Evolutionary conservation across 768 basidiomycete genomes (phyloP).

Genomic region (Termitomyces sp.): DNA sequence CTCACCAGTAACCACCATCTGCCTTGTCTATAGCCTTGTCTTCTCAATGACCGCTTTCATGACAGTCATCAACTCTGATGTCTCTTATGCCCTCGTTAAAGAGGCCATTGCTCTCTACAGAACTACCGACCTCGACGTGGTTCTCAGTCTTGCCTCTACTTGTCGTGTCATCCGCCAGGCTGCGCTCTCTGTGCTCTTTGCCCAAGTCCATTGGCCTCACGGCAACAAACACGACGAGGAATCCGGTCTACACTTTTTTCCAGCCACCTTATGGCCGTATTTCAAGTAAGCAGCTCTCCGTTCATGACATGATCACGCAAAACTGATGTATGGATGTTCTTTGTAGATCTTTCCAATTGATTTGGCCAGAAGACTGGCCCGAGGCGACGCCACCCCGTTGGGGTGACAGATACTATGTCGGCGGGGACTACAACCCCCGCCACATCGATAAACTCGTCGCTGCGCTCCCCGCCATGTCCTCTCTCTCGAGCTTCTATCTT

Average conservation of each 20-base stretch:
- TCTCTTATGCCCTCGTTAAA: conserved; percentile 21
- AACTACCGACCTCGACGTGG: conserved; percentile 12
- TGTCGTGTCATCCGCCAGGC: conserved; percentile 23
- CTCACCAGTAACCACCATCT: conserved; percentile 5
- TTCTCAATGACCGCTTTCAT: conserved; percentile 3
- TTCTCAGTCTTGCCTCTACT: conserved; percentile 22
- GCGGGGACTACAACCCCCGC: conserved; percentile 31
- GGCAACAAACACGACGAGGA: conserved; percentile 31
- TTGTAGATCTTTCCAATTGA: conserved; percentile 29
- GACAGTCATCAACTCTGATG: conserved; percentile 19
- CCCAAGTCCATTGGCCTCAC: conserved; percentile 37
- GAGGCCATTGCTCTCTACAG: conserved; percentile 15
- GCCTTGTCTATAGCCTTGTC: background rate
- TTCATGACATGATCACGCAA: background rate
- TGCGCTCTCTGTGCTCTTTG: conserved; percentile 29
- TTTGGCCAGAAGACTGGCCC: conserved; percentile 44
- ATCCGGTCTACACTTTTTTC: conserved; percentile 34
- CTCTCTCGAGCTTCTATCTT: conserved; percentile 30
- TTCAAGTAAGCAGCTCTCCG: conserved; percentile 26
- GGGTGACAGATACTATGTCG: conserved; percentile 31
- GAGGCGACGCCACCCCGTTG: conserved; percentile 35
- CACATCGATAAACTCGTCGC: conserved; percentile 32
- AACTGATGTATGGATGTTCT: background rate
- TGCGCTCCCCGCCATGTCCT: conserved; percentile 33
- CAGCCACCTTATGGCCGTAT: conserved; percentile 31